These are phyloP conservation scores for Acrasis kona DNA, from an alignment of 78 protist genomes.

Conservation along the genomic window DNA sequence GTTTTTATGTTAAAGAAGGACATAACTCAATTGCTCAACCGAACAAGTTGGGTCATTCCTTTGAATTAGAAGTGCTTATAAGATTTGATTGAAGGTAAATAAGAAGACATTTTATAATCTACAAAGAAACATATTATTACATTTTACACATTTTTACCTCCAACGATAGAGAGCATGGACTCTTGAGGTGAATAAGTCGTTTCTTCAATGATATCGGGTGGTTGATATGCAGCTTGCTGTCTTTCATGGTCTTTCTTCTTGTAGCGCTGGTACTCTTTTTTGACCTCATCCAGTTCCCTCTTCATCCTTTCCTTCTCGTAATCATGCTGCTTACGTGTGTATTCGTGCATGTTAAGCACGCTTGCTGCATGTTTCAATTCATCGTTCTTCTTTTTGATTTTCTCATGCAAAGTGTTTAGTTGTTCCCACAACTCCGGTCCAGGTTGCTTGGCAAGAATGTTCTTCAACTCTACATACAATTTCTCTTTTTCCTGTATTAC, in stretches of 20 bases:
- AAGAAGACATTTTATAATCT: no score
- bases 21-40: no score
- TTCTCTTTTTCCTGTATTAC: conserved; percentile 72
- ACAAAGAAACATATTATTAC: no score
- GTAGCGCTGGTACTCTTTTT: conserved; percentile 17
- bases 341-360: conserved; percentile 44
- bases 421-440: conserved; percentile 73
- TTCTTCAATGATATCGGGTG: neutral
- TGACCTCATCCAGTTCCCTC: conserved; percentile 41
- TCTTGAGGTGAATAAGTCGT: no score
- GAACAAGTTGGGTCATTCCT: no score
- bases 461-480: conserved; percentile 63
- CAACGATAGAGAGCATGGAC: no score
- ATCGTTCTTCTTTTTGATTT: conserved; percentile 26
- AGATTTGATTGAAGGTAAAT: no score
- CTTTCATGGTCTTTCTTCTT: no score
- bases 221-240: neutral
- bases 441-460: conserved; percentile 72
- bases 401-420: conserved; percentile 20
- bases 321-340: conserved; percentile 29
- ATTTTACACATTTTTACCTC: no score
- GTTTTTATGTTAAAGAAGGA: no score
- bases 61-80: no score
- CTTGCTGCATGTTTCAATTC: conserved; percentile 48
- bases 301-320: conserved; percentile 50